Evolutionary conservation across 768 basidiomycete species (phyloP), one percentile per base, ranked within the genome.

Genomic region (Amanita brunnescens): DNA sequence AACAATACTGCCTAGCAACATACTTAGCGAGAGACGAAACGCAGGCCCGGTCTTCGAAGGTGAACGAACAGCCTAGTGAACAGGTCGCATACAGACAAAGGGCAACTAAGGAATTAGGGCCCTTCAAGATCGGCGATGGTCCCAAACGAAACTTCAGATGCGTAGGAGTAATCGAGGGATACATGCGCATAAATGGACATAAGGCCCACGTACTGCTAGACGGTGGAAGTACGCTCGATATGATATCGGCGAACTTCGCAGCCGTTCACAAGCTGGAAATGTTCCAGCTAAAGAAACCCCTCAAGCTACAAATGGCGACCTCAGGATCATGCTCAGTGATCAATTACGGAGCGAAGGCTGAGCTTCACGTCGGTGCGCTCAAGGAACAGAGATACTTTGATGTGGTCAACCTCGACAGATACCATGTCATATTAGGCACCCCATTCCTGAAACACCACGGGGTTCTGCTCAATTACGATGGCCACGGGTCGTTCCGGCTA

Each of bases 211-310:
- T 46, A 30, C 16, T 46, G 3, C n/a, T 48, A 5, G 47, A 48
- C 10, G 23, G 34, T 10, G 34, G 47, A n/a, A 48, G 47, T 12
- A 48, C 47, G 4, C 13, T 39, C 14, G 47, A 48, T 26, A 37
- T 48, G 47, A 48, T 48, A 26, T 46, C 29, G 6, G 26, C 44
- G 5, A 34, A 46, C 24, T 46, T 46, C 44, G 44, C 33, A 6
- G 3, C 5, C 2, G 44, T 18, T 5, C n/a, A 10, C 6, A 4
- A n/a, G 44, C 44, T 30, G 44, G 33, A 46, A 3, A 29, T 24
- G 8, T 34, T 30, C 44, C 44, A 29, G 16, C 33, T 46, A 8
- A 29, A 34, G 23, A 30, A 46, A 14, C 44, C 44, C 10, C 5
- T 46, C 14, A 46, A 34, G 18, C 14, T 46, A 8, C 44, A 46